Conservation (phyloP, 495 filamentous ascomycete genomes). For the Friedmanniomyces simplex region DNA sequence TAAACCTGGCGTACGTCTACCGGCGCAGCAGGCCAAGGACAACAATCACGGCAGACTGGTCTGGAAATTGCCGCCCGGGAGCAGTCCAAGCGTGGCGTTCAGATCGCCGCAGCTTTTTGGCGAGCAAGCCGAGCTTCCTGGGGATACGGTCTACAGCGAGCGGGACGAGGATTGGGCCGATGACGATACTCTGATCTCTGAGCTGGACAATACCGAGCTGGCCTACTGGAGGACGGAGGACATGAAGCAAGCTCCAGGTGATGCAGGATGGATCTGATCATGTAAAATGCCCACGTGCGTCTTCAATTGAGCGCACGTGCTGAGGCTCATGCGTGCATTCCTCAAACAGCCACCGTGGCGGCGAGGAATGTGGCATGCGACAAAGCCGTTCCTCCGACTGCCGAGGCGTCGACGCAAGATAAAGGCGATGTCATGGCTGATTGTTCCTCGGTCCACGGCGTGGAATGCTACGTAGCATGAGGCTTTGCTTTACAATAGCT, state of each 20-base stretch:
- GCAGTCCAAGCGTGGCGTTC: background rate
- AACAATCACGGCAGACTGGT: background rate
- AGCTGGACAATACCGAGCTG: slow-evolving; percentile 1
- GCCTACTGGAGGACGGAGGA: slow-evolving; percentile 7
- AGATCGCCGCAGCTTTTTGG: slow-evolving; percentile 6
- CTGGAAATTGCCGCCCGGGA: slow-evolving; percentile 1
- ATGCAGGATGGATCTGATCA: slow-evolving; percentile 7
- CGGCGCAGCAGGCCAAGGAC: background rate
- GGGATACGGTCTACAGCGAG: background rate
- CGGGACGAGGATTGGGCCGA: slow-evolving; percentile 3
- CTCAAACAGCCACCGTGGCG: background rate
- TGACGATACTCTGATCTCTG: background rate
- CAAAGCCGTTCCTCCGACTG: no score
- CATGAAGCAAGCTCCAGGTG: background rate
- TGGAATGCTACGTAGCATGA: background rate
- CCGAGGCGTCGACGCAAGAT: no score
- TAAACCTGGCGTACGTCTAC: background rate
- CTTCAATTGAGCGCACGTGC: no score
- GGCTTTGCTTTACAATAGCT: background rate
- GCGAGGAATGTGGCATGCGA: slow-evolving; percentile 1
- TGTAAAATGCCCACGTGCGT: no score
- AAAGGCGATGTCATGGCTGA: background rate
- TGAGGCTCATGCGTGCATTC: background rate
- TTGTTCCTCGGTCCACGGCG: background rate
- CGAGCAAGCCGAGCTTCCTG: slow-evolving; percentile 11